Evolutionary conservation across 164 flowering plant species (phyloP).

Genomic region (Nymphaea colorata): DNA sequence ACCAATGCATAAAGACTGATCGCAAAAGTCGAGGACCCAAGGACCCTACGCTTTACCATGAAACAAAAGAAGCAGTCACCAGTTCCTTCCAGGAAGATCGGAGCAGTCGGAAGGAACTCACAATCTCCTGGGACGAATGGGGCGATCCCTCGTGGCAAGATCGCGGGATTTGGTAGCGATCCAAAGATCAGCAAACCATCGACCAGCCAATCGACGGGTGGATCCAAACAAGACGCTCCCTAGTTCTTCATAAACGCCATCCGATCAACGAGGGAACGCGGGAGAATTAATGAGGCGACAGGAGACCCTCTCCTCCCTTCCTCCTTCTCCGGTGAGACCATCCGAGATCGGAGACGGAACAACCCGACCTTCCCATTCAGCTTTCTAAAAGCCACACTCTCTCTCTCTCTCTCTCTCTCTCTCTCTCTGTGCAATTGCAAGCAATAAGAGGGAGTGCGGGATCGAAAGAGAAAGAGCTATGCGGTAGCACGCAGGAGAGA

Average conservation of each 20-base stretch:
- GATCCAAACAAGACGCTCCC: no score
- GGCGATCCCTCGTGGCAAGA: no score
- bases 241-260: slow-evolving; percentile 4
- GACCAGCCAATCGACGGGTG: no score
- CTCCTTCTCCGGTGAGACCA: background rate
- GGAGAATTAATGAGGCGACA: background rate
- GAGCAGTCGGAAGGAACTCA: no score
- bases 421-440: slow-evolving; percentile 1
- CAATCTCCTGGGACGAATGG: no score
- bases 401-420: slow-evolving; percentile 1
- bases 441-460: background rate
- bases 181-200: no score
- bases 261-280: background rate
- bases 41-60: slow-evolving; percentile 31
- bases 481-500: background rate
- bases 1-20: slow-evolving; percentile 10
- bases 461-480: background rate
- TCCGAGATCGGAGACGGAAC: slow-evolving; percentile 7
- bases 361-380: background rate
- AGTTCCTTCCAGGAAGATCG: background rate
- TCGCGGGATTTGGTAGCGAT: no score
- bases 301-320: background rate
- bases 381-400: background rate
- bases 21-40: slow-evolving; percentile 27
- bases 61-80: background rate